Percentiles rank a stretch among this genome's conserved stretches.
Evolutionary conservation across 371 early-diverging fungal species (phyloP).

Genomic region (Vairimorpha apis): DNA sequence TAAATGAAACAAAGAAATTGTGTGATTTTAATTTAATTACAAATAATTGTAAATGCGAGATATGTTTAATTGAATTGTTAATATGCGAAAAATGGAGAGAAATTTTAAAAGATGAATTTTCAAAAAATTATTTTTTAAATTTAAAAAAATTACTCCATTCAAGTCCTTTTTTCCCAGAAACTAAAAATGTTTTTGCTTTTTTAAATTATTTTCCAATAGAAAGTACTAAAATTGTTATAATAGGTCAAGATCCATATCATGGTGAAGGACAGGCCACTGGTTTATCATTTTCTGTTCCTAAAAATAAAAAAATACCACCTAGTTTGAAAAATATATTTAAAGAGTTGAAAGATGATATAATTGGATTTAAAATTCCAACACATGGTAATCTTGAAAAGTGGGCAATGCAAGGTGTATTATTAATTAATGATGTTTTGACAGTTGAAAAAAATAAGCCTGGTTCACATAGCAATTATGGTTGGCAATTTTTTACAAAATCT

Average conservation of each 20-base stretch:
- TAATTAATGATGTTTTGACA: conserved; percentile 83
- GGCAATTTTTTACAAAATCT: conserved; percentile 80
- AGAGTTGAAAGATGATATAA: conserved; percentile 66
- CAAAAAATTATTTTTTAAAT: conserved; percentile 51
- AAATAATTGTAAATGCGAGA: conserved; percentile 1
- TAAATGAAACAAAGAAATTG: too few relatives aligned
- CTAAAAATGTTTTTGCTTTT: conserved; percentile 51
- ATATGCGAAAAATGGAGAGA: conserved; percentile 41
- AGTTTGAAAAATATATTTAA: conserved; percentile 83
- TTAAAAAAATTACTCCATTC: conserved; percentile 48
- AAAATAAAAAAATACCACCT: conserved; percentile 70
- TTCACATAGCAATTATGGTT: conserved; percentile 78
- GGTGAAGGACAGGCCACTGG: conserved; percentile 81
- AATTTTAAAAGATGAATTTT: conserved; percentile 50
- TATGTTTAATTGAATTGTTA: conserved; percentile 27
- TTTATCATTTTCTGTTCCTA: conserved; percentile 66
- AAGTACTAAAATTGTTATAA: conserved; percentile 59
- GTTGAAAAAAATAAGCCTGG: conserved; percentile 74
- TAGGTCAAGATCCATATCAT: conserved; percentile 83
- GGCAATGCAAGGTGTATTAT: conserved; percentile 81
- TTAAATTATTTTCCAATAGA: conserved; percentile 42
- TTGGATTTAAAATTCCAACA: conserved; percentile 43
- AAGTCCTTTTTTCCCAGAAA: conserved; percentile 41
- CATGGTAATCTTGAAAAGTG: conserved; percentile 70
- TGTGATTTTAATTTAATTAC: not conserved